phyloP scores from a whole-genome alignment of 208 protist genomes.

The Entamoeba invadens region DNA sequence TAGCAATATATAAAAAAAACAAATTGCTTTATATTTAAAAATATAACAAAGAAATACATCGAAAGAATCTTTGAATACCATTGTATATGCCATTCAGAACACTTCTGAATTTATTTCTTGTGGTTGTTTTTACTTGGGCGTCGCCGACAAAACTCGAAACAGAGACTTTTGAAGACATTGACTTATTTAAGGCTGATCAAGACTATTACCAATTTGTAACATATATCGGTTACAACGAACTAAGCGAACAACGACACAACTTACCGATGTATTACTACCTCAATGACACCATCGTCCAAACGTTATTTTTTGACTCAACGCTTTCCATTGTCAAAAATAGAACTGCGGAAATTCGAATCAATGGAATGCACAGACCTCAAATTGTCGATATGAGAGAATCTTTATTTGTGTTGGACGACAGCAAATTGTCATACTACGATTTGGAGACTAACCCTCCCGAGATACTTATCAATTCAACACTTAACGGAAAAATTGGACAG shows the following conservation, averaged over 20 bases:
- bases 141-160: too few relatives aligned
- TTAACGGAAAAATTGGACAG: background rate
- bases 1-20: too few relatives aligned
- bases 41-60: too few relatives aligned
- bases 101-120: too few relatives aligned
- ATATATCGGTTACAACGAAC: background rate
- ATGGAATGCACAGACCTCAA: background rate
- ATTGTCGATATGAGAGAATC: background rate
- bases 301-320: background rate
- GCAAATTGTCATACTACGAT: background rate
- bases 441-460: background rate
- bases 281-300: background rate
- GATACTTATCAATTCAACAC: background rate
- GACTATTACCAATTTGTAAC: background rate
- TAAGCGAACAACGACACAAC: background rate
- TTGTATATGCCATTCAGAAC: too few relatives aligned
- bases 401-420: background rate
- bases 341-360: background rate
- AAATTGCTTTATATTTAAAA: too few relatives aligned
- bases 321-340: background rate
- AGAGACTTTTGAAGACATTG: too few relatives aligned
- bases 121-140: too few relatives aligned
- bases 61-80: too few relatives aligned
- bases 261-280: background rate
- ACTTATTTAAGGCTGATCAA: background rate